phyloP scores from a whole-genome alignment of 1,139 yeast genomes.

The Tardiomyces digboiensis region DNA sequence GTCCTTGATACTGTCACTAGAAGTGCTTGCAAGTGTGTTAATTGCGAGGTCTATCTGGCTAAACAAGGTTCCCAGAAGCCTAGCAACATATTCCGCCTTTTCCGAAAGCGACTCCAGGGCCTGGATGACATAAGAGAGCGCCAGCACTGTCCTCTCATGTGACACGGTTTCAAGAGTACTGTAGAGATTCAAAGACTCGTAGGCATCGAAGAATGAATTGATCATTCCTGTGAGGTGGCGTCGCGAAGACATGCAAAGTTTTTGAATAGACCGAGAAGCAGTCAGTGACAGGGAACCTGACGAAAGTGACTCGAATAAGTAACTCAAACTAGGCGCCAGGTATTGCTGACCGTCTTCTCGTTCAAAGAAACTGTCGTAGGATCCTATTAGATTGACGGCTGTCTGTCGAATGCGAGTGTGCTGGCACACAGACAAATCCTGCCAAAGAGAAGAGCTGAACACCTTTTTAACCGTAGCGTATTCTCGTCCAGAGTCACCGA shows the following conservation, averaged over 20 bases:
- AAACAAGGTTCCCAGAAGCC: conserved; percentile 16
- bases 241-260: conserved; percentile 28
- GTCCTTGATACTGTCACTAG: conserved; percentile 5
- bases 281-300: conserved; percentile 14
- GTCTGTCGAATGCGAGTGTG: conserved; percentile 24
- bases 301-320: conserved; percentile 25
- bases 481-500: conserved; percentile 18
- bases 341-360: conserved; percentile 20
- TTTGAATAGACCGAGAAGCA: conserved; percentile 30
- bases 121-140: conserved; percentile 27
- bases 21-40: conserved; percentile 1
- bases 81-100: conserved; percentile 16
- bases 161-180: conserved; percentile 16
- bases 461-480: conserved; percentile 17
- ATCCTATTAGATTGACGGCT: conserved; percentile 27
- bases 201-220: conserved; percentile 23
- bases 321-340: conserved; percentile 20
- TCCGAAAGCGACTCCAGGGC: conserved; percentile 16
- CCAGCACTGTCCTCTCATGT: conserved; percentile 28
- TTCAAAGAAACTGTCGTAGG: conserved; percentile 26
- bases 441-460: conserved; percentile 25
- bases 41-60: conserved; percentile 6
- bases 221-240: conserved; percentile 17
- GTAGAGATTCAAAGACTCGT: conserved; percentile 16
- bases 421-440: conserved; percentile 18